These are phyloP conservation scores for Vitis labrusca DNA, from an alignment of 164 flowering plant species.

Conservation along the genomic window DNA sequence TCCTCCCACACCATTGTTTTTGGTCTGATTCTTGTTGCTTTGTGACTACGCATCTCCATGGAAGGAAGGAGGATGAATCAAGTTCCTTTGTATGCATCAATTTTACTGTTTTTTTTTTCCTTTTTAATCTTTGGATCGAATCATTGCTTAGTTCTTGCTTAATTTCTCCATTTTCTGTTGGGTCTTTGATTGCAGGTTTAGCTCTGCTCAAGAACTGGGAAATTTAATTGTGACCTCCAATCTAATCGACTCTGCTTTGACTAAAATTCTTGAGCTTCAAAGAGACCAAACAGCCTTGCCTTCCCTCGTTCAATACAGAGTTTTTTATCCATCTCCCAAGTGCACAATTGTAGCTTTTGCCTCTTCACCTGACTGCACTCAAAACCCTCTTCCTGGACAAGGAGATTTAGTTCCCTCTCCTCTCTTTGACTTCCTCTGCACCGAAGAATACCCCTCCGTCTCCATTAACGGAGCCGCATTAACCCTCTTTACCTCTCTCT, in stretches of 20 bases:
- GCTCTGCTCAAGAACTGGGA: conserved; percentile 34
- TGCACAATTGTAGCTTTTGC: conserved; percentile 25
- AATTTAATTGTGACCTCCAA: not conserved
- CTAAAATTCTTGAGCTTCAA: too few relatives aligned
- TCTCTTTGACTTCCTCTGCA: conserved; percentile 25
- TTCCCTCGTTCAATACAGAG: conserved; percentile 7
- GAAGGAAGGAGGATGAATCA: too few relatives aligned
- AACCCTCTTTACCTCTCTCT: conserved; percentile 14
- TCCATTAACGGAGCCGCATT: conserved; percentile 24
- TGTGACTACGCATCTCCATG: too few relatives aligned
- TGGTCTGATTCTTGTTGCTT: too few relatives aligned
- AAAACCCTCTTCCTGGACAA: not conserved
- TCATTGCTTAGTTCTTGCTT: not conserved
- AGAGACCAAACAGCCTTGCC: too few relatives aligned
- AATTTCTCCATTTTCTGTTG: not conserved
- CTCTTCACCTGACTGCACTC: conserved; percentile 1
- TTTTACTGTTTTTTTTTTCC: too few relatives aligned
- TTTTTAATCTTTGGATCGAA: too few relatives aligned
- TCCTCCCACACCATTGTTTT: too few relatives aligned
- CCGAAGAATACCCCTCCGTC: conserved; percentile 18
- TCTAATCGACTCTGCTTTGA: too few relatives aligned
- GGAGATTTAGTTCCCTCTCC: conserved; percentile 16
- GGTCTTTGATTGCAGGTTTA: conserved; percentile 22
- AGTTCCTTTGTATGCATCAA: too few relatives aligned
- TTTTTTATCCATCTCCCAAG: not conserved